Evolutionary conservation across 495 filamentous ascomycete species (phyloP), one percentile per base, ranked within the genome.

Genomic region (Astrothelium macrocarpum): DNA sequence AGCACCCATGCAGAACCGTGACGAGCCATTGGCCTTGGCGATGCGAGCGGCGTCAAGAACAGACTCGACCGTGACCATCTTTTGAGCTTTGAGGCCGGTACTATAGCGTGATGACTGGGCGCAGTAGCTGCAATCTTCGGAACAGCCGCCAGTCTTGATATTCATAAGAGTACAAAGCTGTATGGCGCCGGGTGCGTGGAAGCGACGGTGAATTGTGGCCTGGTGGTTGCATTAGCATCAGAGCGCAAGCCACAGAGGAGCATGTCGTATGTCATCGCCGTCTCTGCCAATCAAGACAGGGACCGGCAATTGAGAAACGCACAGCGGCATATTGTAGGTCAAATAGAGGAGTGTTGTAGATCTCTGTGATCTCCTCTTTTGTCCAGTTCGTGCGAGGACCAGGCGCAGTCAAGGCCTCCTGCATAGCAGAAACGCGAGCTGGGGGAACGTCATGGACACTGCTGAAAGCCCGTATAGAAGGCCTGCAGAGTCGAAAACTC

Each of bases 131-230:
- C 90, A 95, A 77, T 95, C 90, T 72, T 93, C 90, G 70, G 81
- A 85, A 74, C 90, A 95, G 29, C 90, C 90, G 58, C 90, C 90
- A n/a, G 89, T 93, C 68, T 94, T 95, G 80, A 95, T 95, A 80
- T 91, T 93, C 87, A 93, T 91, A 61, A 95, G 78, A 1, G 90
- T 95, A 78, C 90, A 93, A 78, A 93, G 87, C 71, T 95, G 90
- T 71, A 95, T 86, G 5, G 86, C 81, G 34, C 84, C 76, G 39
- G 90, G 89, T 73, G 85, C 80, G 76, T 93, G 90, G 77, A 92
- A 92, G 63, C 85, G 85, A 32, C 89, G 83, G 76, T 95, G 90
- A 62, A 93, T 74, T 46, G 81, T 84, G 60, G 81, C 83, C 89
- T 91, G 62, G 10, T n/a, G 9, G 3, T 49, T 18, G 43, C 11